Percentiles rank a stretch among this genome's conserved stretches.
Conservation (phyloP, 1,284 basidiomycete genomes). For the Boletus smithii region DNA sequence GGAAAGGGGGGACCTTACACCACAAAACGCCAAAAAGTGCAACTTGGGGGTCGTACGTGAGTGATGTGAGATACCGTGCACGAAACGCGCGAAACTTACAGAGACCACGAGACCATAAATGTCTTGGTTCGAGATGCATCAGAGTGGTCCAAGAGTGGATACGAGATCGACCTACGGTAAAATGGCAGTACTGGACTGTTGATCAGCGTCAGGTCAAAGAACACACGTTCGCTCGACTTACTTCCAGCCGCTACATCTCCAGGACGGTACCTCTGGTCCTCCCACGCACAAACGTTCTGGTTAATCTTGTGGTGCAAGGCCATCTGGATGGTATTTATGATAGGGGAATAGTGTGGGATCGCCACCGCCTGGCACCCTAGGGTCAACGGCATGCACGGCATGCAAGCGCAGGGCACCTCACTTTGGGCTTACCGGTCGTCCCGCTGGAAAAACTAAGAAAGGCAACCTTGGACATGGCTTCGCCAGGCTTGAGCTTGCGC, state of each 20-base stretch:
- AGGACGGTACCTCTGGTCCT: slow-evolving; percentile 43
- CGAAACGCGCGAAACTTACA: slow-evolving; percentile 33
- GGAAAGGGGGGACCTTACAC: slow-evolving; percentile 37
- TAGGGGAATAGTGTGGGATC: slow-evolving; percentile 58
- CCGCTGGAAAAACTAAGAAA: slow-evolving; percentile 76
- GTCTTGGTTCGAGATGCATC: slow-evolving; percentile 40
- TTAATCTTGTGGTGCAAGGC: slow-evolving; percentile 45
- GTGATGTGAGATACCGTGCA: not conserved
- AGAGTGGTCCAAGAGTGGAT: slow-evolving; percentile 13
- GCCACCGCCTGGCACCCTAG: slow-evolving; percentile 48
- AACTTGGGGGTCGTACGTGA: slow-evolving; percentile 37
- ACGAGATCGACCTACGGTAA: slow-evolving; percentile 33
- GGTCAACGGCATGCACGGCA: not conserved
- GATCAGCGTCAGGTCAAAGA: slow-evolving; percentile 10
- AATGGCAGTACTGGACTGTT: slow-evolving; percentile 32
- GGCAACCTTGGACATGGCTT: slow-evolving; percentile 68
- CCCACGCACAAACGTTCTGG: slow-evolving; percentile 38
- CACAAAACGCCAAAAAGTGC: slow-evolving; percentile 53
- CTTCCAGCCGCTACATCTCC: slow-evolving; percentile 56
- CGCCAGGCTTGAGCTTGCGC: slow-evolving; percentile 51
- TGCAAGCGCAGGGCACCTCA: slow-evolving; percentile 12
- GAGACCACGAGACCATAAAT: slow-evolving; percentile 71
- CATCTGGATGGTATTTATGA: slow-evolving; percentile 58
- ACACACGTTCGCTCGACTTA: slow-evolving; percentile 27
- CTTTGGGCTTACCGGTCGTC: slow-evolving; percentile 63